Base-by-base conservation (phyloP, 495 filamentous ascomycete genomes). In the Hypoxylon intermedium region DNA sequence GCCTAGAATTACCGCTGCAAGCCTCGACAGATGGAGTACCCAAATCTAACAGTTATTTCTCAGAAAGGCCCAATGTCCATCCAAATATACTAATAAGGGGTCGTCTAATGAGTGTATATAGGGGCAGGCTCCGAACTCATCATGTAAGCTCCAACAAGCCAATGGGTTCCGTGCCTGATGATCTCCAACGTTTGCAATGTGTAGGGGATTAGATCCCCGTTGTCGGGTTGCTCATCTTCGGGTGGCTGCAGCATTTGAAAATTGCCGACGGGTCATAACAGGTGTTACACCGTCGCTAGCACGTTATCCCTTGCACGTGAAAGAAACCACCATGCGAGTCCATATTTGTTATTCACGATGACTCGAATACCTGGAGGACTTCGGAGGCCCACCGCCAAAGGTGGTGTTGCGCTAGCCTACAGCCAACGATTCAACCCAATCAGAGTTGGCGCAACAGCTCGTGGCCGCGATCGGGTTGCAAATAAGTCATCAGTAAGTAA, bases 381-480 rank as follows among this genome's bases (percentile, higher is more conserved):
- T 42, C 15, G 9, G 21, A 50, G 58, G 21, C 38, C 58, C 51
- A 56, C 58, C 30, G 23, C n/a, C 15, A 50, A 50, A 54, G 34
- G 16, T 18, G 20, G 44, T 30, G 20, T 38, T 54, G 34, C n/a
- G 33, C 41, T 24, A 26, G 7, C 24, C 24, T 26, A 50, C 37
- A 41, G n/a, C 5, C 24, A n/a, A 44, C 33, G 1, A 41, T 34
- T 43, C 26, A 47, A 55, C 15, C 63, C 57, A 67, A 62, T 61
- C 47, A 61, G 53, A 52, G 16, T 47, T 49, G 33, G 18, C 41
- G 31, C 28, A 41, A 37, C 15, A 15, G 24, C 63, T 51, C 52
- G 63, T 66, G 52, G 41, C 34, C 63, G 63, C 6, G 40, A 61
- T 61, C 63, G 63, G 63, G 46, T 53, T 41, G 13, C 26, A 52